phyloP scores from a whole-genome alignment of 1,284 basidiomycete species.

The Microbotryomycetes sp. region DNA sequence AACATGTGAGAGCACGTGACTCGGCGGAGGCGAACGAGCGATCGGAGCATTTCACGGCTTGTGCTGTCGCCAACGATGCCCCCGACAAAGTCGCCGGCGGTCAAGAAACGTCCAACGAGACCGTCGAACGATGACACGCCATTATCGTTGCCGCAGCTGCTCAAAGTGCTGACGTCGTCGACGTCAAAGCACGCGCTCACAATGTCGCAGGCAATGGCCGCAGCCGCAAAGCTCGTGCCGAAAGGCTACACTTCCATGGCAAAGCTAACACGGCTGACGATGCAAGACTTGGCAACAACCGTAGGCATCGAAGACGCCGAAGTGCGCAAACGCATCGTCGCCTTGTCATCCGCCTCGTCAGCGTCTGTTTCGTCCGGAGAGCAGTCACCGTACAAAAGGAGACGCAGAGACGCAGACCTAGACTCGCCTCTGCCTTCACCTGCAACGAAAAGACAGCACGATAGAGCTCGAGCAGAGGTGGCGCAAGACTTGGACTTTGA shows the following conservation, averaged over 20 bases:
- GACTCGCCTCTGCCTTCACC: constrained; percentile 55
- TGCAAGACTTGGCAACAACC: constrained; percentile 15
- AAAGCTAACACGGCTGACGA: constrained; percentile 24
- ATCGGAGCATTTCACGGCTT: no score
- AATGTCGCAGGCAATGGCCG: constrained; percentile 63
- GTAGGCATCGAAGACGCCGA: constrained; percentile 42
- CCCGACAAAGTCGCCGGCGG: background rate
- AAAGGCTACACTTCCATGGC: constrained; percentile 16
- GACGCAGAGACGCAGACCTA: constrained; percentile 49
- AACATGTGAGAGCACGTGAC: no score
- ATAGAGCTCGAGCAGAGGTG: constrained; percentile 42
- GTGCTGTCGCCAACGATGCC: background rate
- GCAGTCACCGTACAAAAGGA: constrained; percentile 51
- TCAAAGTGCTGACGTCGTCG: background rate
- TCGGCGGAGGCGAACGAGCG: no score
- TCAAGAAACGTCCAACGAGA: background rate
- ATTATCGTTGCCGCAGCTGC: background rate
- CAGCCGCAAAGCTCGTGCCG: constrained; percentile 67
- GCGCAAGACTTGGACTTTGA: constrained; percentile 55
- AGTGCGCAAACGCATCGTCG: constrained; percentile 9
- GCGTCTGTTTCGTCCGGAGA: background rate
- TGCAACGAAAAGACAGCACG: constrained; percentile 46
- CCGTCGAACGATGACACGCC: background rate
- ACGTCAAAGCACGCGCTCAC: constrained; percentile 43
- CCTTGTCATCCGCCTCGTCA: constrained; percentile 5